phyloP scores from a whole-genome alignment of 805 yeast genomes.

The Saturnispora kantuleensis region DNA sequence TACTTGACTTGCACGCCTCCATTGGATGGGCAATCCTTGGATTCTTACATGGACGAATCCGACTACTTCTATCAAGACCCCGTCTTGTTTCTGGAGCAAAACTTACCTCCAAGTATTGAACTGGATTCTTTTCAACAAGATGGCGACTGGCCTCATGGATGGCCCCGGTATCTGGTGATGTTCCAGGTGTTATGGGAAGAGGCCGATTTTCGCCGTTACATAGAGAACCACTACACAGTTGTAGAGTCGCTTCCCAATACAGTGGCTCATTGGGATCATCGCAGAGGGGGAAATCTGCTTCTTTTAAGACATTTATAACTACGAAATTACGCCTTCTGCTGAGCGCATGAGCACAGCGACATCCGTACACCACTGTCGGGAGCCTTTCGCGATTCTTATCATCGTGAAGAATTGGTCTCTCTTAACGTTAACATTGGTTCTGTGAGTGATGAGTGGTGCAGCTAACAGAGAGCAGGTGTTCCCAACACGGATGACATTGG shows the following conservation, averaged over 20 bases:
- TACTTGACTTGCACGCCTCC: slow-evolving; percentile 92
- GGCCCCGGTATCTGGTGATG: slow-evolving; percentile 70
- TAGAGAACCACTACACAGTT: slow-evolving; percentile 1
- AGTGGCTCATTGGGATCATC: slow-evolving; percentile 11
- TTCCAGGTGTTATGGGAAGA: slow-evolving; percentile 40
- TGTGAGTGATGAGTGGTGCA: slow-evolving; percentile 6
- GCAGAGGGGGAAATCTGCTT: slow-evolving; percentile 10
- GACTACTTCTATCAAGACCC: slow-evolving; percentile 74
- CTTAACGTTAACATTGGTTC: neutral
- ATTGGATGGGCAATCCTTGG: slow-evolving; percentile 28
- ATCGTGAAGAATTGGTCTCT: neutral
- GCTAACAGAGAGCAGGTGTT: slow-evolving; percentile 78
- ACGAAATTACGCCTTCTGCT: neutral
- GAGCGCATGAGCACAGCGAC: slow-evolving; percentile 25
- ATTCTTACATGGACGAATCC: slow-evolving; percentile 70
- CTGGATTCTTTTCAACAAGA: neutral
- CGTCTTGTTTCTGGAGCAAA: slow-evolving; percentile 36
- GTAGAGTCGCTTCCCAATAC: slow-evolving; percentile 9
- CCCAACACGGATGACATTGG: slow-evolving; percentile 96
- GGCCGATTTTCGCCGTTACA: neutral
- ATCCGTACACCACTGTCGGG: slow-evolving; percentile 23
- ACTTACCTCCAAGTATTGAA: slow-evolving; percentile 34
- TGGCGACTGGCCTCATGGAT: slow-evolving; percentile 29
- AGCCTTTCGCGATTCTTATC: slow-evolving; percentile 3
- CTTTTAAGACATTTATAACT: neutral